phyloP scores from a whole-genome alignment of 768 basidiomycete genomes.

The Cubamyces sp. region DNA sequence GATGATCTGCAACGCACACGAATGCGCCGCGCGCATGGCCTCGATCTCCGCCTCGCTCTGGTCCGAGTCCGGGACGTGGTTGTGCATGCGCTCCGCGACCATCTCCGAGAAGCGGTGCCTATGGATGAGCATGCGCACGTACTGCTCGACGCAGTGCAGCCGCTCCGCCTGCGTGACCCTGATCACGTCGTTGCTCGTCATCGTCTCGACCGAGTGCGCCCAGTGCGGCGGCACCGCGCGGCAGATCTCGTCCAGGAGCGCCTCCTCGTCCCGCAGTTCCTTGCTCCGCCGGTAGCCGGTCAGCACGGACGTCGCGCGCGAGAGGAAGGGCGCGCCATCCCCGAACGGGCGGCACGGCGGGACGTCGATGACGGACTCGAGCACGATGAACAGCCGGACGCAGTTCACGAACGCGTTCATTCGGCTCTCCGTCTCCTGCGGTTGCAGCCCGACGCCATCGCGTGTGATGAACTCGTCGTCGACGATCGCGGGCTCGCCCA shows the following conservation, averaged over 20 bases:
- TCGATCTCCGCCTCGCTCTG: conserved; percentile 74
- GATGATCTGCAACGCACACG: conserved; percentile 81
- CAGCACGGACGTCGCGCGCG: conserved; percentile 70
- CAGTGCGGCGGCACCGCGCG: conserved; percentile 73
- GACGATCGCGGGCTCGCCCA: conserved; percentile 81
- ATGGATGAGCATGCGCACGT: conserved; percentile 85
- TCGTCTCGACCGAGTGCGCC: conserved; percentile 79
- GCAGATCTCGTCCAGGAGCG: conserved; percentile 79
- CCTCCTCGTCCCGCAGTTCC: conserved; percentile 79
- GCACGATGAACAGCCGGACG: conserved; percentile 80
- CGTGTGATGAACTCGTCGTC: conserved; percentile 90
- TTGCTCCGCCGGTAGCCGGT: conserved; percentile 62
- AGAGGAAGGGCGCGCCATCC: conserved; percentile 78
- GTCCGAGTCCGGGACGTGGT: conserved; percentile 50
- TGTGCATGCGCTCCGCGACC: conserved; percentile 67
- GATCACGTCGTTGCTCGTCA: conserved; percentile 84
- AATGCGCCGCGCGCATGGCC: conserved; percentile 76
- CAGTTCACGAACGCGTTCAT: conserved; percentile 81
- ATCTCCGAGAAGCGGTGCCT: conserved; percentile 83
- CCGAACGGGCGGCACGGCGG: conserved; percentile 66
- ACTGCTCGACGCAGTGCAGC: conserved; percentile 86
- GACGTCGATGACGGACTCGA: conserved; percentile 87
- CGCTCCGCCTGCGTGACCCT: conserved; percentile 88
- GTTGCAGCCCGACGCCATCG: conserved; percentile 67
- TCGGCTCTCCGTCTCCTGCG: conserved; percentile 72